Evolutionary conservation across 2,329 filamentous ascomycete genomes (phyloP).

Genomic region (Xylariaceae sp.): DNA sequence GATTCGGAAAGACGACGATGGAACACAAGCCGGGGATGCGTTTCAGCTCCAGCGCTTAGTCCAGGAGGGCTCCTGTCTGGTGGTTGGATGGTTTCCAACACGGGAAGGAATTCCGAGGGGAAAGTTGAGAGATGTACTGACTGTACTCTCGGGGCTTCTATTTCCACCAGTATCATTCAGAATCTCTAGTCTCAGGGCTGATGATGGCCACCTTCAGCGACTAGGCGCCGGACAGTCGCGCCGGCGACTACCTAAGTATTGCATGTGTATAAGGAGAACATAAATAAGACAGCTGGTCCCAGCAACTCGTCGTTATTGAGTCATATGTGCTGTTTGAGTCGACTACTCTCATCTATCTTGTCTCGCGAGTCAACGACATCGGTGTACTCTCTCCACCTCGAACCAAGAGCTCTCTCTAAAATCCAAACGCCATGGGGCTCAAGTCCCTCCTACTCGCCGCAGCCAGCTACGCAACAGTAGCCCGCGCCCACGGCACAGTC

Average conservation of each 20-base stretch:
- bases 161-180: neutral
- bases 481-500: constrained; percentile 10
- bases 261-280: neutral
- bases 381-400: neutral
- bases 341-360: neutral
- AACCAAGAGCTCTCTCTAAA: no score
- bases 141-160: neutral
- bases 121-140: no score
- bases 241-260: neutral
- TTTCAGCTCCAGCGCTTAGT: constrained; percentile 2
- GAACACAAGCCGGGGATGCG: neutral
- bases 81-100: constrained; percentile 3
- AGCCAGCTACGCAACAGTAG: constrained; percentile 6
- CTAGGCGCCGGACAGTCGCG: neutral
- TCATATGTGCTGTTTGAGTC: neutral
- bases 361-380: neutral
- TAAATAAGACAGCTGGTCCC: constrained; percentile 4
- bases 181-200: neutral
- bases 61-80: neutral
- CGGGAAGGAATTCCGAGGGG: neutral
- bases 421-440: neutral
- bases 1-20: neutral
- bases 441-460: constrained; percentile 9
- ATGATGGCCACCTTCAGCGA: neutral
- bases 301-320: neutral